Conservation (phyloP, 345 rosid species). For the Rubroshorea leprosula region DNA sequence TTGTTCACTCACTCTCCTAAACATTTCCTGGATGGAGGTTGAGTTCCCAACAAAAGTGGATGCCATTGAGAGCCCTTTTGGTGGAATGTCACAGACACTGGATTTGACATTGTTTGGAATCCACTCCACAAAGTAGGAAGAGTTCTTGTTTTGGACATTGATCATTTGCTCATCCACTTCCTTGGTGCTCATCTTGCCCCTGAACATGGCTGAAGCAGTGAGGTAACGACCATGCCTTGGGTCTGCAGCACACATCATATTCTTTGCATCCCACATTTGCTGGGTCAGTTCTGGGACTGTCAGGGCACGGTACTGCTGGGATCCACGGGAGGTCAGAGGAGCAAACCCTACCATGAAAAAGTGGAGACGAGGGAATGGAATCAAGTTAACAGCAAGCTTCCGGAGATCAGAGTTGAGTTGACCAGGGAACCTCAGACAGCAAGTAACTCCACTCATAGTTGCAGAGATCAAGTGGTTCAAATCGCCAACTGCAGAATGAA, state of each 20-base stretch:
- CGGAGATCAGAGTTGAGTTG: slow-evolving; percentile 32
- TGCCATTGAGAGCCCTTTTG: slow-evolving; percentile 28
- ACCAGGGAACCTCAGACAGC: slow-evolving; percentile 33
- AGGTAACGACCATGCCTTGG: slow-evolving; percentile 21
- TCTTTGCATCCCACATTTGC: slow-evolving; percentile 22
- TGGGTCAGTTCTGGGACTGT: slow-evolving; percentile 19
- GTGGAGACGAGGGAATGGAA: slow-evolving; percentile 21
- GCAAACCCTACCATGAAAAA: slow-evolving; percentile 21
- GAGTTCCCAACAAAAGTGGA: slow-evolving; percentile 27
- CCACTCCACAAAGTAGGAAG: slow-evolving; percentile 23
- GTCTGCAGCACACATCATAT: slow-evolving; percentile 22
- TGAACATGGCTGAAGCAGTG: slow-evolving; percentile 19
- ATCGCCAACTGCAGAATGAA: slow-evolving; percentile 24
- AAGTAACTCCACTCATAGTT: slow-evolving; percentile 35
- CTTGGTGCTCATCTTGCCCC: slow-evolving; percentile 23
- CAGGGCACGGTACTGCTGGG: slow-evolving; percentile 23
- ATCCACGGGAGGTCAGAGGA: slow-evolving; percentile 17
- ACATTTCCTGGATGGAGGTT: slow-evolving; percentile 19
- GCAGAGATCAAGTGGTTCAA: slow-evolving; percentile 34
- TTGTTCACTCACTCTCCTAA: slow-evolving; percentile 18
- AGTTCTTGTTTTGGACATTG: slow-evolving; percentile 21
- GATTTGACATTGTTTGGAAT: slow-evolving; percentile 33
- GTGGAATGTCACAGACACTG: slow-evolving; percentile 32
- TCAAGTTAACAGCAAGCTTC: slow-evolving; percentile 19
- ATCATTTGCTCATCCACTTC: slow-evolving; percentile 22